Conservation (phyloP, 139 green algal species). For the Volvox reticuliferus region DNA sequence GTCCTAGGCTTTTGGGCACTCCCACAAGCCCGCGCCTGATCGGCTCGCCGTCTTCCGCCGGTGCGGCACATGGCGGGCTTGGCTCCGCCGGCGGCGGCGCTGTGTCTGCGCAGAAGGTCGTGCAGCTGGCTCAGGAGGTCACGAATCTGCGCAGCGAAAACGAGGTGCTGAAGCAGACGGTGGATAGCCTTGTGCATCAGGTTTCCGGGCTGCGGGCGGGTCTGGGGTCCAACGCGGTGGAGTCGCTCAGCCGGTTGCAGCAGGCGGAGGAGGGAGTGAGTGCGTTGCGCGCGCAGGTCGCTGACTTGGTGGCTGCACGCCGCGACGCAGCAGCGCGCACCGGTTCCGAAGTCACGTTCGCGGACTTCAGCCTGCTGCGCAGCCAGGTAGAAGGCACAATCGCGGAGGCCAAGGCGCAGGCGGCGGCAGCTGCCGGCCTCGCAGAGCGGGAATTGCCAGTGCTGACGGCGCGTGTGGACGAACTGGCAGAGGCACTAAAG, state of each 20-base stretch:
- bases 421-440: not conserved
- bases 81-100: not conserved
- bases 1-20: not conserved
- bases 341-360: constrained; percentile 54
- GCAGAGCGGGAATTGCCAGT: constrained; percentile 34
- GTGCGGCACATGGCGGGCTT: not conserved
- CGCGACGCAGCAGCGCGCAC: constrained; percentile 15
- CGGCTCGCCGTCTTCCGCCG: not conserved
- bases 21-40: constrained; percentile 11
- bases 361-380: constrained; percentile 50
- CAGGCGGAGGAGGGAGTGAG: constrained; percentile 21
- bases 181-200: constrained; percentile 24
- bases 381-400: constrained; percentile 26
- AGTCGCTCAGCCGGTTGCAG: constrained; percentile 24
- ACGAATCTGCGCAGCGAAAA: not conserved
- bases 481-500: constrained; percentile 42
- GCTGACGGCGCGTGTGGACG: constrained; percentile 23
- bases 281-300: constrained; percentile 1
- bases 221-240: constrained; percentile 12
- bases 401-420: not conserved
- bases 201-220: not conserved
- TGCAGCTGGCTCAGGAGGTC: constrained; percentile 35
- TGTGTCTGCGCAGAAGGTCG: not conserved
- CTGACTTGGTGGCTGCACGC: not conserved
- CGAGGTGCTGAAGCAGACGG: constrained; percentile 18